phyloP scores from a whole-genome alignment of 805 yeast species.

The Debaryomyces hansenii region DNA sequence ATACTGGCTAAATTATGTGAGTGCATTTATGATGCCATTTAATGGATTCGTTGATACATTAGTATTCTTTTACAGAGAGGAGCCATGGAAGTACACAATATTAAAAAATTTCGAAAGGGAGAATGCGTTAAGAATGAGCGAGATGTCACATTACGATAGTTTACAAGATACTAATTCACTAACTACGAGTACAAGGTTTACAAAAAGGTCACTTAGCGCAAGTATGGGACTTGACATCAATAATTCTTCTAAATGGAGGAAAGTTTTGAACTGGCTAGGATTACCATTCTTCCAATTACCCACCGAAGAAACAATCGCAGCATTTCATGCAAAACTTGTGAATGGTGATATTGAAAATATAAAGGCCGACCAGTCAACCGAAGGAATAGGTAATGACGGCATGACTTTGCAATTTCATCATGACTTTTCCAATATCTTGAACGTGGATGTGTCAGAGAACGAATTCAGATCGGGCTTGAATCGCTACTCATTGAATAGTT shows the following conservation, averaged over 20 bases:
- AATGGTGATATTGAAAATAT: constrained; percentile 10
- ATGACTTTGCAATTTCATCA: constrained; percentile 14
- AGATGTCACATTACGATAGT: constrained; percentile 6
- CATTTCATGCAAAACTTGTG: constrained; percentile 18
- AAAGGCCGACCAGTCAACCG: not conserved
- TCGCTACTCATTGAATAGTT: constrained; percentile 22
- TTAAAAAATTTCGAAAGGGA: constrained; percentile 39
- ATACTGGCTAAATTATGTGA: constrained; percentile 62
- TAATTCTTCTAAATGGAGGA: constrained; percentile 41
- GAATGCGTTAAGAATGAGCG: constrained; percentile 27
- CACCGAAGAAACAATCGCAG: constrained; percentile 27
- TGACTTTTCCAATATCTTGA: constrained; percentile 40
- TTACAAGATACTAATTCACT: constrained; percentile 12
- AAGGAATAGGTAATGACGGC: not conserved
- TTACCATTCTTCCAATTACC: constrained; percentile 51
- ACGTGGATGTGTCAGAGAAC: constrained; percentile 26
- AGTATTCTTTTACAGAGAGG: constrained; percentile 76
- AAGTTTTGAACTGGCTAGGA: constrained; percentile 27
- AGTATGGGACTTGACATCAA: constrained; percentile 27
- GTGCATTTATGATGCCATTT: constrained; percentile 79
- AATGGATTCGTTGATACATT: constrained; percentile 75
- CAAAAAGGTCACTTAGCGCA: constrained; percentile 27
- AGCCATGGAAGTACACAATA: constrained; percentile 66
- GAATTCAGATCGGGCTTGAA: constrained; percentile 31
- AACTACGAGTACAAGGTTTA: constrained; percentile 24